phyloP scores from a whole-genome alignment of 495 filamentous ascomycete species.

The Xylaria castorea region DNA sequence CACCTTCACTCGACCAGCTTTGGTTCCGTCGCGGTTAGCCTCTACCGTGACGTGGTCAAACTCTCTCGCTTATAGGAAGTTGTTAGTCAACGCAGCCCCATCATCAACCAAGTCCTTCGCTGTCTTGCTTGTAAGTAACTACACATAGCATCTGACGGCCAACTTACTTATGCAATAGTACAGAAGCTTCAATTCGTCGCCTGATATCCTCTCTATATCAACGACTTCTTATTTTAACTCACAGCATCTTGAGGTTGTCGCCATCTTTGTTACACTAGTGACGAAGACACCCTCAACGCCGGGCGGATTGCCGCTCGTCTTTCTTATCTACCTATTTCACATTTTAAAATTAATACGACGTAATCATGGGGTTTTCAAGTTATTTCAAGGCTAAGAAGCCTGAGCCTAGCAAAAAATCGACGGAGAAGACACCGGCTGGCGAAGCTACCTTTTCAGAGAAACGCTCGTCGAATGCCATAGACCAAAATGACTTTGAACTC shows the following conservation, averaged over 20 bases:
- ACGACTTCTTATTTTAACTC: not conserved
- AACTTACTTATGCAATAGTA: not conserved
- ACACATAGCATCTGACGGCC: not conserved
- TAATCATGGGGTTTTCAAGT: constrained; percentile 63
- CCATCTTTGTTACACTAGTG: not conserved
- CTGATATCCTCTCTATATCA: not conserved
- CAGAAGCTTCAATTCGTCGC: not conserved
- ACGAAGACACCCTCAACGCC: not conserved
- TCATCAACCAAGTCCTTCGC: constrained; percentile 2
- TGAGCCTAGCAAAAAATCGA: constrained; percentile 33
- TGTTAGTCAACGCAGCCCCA: not conserved
- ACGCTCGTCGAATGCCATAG: constrained; percentile 24
- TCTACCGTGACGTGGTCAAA: not conserved
- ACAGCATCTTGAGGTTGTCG: not conserved
- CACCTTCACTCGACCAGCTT: not conserved
- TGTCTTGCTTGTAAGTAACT: constrained; percentile 15
- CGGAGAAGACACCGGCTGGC: constrained; percentile 21
- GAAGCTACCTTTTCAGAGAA: constrained; percentile 39
- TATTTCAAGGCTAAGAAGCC: constrained; percentile 67
- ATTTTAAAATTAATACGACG: constrained; percentile 21
- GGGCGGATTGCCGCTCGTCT: constrained; percentile 23
- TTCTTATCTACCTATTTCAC: not conserved
- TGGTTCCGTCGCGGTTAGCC: not conserved
- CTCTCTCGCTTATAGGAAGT: constrained; percentile 22
- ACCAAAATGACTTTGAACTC: constrained; percentile 49